Percentiles rank a stretch among this genome's conserved stretches.
Conservation (phyloP, 1,284 basidiomycete species). For the Schizophyllum amplum region DNA sequence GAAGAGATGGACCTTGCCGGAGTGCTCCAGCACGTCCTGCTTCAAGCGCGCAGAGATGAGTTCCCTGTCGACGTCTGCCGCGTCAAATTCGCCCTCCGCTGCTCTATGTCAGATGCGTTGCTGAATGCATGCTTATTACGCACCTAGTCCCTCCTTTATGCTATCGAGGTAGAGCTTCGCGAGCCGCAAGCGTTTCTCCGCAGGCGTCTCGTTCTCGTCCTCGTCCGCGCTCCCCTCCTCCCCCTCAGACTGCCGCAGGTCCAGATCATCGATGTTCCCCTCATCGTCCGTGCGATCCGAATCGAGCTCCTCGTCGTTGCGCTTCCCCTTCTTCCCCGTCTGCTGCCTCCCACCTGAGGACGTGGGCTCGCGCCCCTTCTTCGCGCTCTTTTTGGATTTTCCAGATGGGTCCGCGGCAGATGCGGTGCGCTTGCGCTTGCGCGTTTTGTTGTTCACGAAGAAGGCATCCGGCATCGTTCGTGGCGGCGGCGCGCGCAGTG, state of each 20-base stretch:
- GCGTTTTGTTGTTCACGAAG: constrained; percentile 60
- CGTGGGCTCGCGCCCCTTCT: constrained; percentile 8
- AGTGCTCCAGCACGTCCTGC: constrained; percentile 81
- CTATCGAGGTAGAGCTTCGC: constrained; percentile 88
- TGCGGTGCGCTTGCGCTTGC: constrained; percentile 57
- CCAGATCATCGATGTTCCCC: constrained; percentile 70
- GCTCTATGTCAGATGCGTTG: constrained; percentile 4
- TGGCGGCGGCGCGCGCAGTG: neutral
- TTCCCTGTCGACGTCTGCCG: constrained; percentile 88
- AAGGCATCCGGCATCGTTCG: constrained; percentile 79
- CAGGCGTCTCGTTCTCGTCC: constrained; percentile 85
- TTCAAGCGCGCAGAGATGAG: constrained; percentile 85
- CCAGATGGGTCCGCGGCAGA: constrained; percentile 19
- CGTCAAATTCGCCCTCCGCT: constrained; percentile 86
- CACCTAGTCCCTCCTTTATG: constrained; percentile 70
- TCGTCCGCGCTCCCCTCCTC: constrained; percentile 68
- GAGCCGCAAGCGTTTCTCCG: constrained; percentile 85
- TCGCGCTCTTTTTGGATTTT: constrained; percentile 19
- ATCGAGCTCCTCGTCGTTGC: constrained; percentile 62
- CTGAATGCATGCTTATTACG: constrained; percentile 20
- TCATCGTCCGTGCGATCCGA: constrained; percentile 56
- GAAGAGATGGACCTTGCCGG: constrained; percentile 79
- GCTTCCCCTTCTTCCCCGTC: constrained; percentile 25
- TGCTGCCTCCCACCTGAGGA: constrained; percentile 20
- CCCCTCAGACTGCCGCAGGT: constrained; percentile 52